Evolutionary conservation across 768 basidiomycete genomes (phyloP).

Genomic region (Lentinula raphanica): DNA sequence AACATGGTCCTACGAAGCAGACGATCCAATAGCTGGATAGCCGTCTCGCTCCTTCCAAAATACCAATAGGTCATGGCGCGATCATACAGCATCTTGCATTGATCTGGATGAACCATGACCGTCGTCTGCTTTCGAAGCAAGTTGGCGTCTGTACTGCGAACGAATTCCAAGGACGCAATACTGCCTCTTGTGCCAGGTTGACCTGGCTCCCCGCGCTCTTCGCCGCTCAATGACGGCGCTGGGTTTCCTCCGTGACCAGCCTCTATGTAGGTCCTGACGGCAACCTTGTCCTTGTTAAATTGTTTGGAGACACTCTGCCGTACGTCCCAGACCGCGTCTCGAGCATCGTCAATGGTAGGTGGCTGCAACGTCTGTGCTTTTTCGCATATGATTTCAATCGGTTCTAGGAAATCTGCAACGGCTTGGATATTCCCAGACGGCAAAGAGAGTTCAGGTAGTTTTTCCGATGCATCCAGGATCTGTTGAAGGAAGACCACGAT

Average conservation of each 20-base stretch:
- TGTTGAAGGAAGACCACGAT: background rate
- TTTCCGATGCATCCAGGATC: background rate
- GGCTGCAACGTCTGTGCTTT: background rate
- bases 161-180: background rate
- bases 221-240: background rate
- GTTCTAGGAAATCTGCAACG: background rate
- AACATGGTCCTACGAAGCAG: background rate
- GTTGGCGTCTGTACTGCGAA: background rate
- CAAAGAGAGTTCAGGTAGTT: background rate
- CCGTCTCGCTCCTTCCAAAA: background rate
- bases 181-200: background rate
- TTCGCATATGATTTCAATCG: background rate
- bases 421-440: background rate
- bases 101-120: background rate
- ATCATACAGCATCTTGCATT: slow-evolving; percentile 1
- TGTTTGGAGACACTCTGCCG: background rate
- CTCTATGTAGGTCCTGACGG: background rate
- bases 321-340: background rate
- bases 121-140: background rate
- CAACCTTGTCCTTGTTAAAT: background rate
- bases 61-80: slow-evolving; percentile 1
- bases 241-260: background rate
- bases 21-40: background rate
- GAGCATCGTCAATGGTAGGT: background rate
- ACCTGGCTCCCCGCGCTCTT: background rate